Percentiles rank a stretch among this genome's conserved stretches.
These are phyloP conservation scores for Chaetomiaceae sp. DNA, from an alignment of 2,329 filamentous ascomycete genomes.

Conservation along the genomic window DNA sequence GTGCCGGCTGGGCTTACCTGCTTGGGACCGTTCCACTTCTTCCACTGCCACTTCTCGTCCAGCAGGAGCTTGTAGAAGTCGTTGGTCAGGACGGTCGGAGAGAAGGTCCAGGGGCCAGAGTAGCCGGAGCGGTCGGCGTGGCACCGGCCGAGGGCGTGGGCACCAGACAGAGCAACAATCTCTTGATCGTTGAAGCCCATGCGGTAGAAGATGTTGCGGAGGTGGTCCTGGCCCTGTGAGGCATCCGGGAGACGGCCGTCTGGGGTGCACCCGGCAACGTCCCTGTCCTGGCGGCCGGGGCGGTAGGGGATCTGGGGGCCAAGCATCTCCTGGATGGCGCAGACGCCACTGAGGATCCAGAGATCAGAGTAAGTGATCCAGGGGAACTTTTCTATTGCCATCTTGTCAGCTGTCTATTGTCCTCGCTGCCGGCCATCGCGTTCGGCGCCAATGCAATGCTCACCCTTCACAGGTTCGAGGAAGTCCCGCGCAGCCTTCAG, in stretches of 20 bases:
- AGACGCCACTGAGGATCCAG: conserved; percentile 85
- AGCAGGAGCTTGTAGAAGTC: conserved; percentile 88
- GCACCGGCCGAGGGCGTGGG: conserved; percentile 80
- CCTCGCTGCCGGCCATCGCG: no score
- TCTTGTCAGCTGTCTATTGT: conserved; percentile 20
- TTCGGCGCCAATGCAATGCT: conserved; percentile 32
- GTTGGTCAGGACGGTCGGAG: conserved; percentile 86
- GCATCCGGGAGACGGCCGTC: conserved; percentile 78
- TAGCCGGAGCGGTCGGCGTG: conserved; percentile 86
- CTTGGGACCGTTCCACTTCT: conserved; percentile 87
- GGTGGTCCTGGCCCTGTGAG: conserved; percentile 70
- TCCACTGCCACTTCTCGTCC: conserved; percentile 87
- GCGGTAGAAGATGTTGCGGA: conserved; percentile 87
- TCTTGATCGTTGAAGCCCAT: conserved; percentile 98
- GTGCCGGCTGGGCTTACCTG: conserved; percentile 42
- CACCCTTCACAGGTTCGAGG: conserved; percentile 83
- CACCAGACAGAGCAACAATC: conserved; percentile 85
- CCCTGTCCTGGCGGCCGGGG: conserved; percentile 76
- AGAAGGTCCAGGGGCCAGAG: conserved; percentile 88
- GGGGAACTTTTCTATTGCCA: conserved; percentile 64
- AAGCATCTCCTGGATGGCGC: conserved; percentile 91
- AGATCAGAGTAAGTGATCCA: conserved; percentile 97
- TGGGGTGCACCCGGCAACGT: conserved; percentile 81
- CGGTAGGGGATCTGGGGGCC: conserved; percentile 84
- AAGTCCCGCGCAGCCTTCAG: conserved; percentile 84